Conservation (phyloP, 2,329 filamentous ascomycete species). For the Paramyrothecium roridum region DNA sequence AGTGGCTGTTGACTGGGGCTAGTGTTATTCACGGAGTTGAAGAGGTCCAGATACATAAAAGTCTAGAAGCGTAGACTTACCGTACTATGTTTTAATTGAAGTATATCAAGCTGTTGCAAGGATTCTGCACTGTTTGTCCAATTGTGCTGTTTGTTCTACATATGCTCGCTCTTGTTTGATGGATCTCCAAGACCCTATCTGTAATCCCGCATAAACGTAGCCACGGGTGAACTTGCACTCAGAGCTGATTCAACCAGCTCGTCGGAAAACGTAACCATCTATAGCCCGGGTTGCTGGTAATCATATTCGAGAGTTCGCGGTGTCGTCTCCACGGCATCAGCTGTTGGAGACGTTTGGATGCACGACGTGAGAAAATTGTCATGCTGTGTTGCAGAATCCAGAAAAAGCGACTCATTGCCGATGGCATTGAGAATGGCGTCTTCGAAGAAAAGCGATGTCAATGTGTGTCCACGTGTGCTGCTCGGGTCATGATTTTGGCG, state of each 20-base stretch:
- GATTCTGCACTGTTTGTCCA: too few species aligned
- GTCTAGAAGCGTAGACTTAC: neutral
- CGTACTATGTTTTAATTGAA: neutral
- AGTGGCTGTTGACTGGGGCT: constrained; percentile 4
- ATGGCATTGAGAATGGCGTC: constrained; percentile 5
- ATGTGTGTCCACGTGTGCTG: neutral
- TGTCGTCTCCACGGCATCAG: constrained; percentile 1
- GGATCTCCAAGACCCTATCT: too few species aligned
- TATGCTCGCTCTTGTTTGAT: too few species aligned
- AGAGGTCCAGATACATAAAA: constrained; percentile 2
- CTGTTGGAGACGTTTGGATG: neutral
- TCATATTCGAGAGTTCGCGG: constrained; percentile 6
- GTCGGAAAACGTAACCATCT: neutral
- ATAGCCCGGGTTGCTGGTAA: neutral
- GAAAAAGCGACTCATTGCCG: neutral
- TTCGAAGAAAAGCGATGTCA: constrained; percentile 2
- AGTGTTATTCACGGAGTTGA: neutral
- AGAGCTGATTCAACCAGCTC: too few species aligned
- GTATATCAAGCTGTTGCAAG: neutral
- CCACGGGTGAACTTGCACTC: too few species aligned
- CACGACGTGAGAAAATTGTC: constrained; percentile 1
- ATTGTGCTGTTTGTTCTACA: too few species aligned
- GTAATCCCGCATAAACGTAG: too few species aligned
- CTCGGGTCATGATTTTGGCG: neutral
- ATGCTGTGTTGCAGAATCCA: neutral